phyloP scores from a whole-genome alignment of 139 green algal species.

The Haematococcus lacustris region DNA sequence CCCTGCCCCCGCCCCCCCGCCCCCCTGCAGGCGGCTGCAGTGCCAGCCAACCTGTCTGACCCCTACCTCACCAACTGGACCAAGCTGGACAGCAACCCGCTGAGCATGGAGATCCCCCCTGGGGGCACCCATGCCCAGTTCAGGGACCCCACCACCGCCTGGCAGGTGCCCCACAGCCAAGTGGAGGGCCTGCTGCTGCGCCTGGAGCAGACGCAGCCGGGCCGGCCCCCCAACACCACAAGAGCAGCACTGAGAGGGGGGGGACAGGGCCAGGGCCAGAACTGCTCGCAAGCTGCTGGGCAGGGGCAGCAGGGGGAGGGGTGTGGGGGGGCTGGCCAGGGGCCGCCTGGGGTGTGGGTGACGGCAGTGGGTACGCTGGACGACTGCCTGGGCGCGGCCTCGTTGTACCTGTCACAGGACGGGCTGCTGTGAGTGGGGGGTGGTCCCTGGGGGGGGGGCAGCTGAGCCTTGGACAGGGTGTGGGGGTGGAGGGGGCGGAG shows the following conservation, averaged over 20 bases:
- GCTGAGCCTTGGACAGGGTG: no score
- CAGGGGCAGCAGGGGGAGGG: not conserved
- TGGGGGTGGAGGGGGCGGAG: no score
- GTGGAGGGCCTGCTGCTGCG: not conserved
- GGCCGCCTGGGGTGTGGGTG: slow-evolving; percentile 7
- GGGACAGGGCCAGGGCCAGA: no score
- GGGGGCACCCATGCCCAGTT: slow-evolving; percentile 30
- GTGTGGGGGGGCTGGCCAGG: not conserved
- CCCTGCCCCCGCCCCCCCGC: no score
- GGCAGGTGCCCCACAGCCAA: not conserved
- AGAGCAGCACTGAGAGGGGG: no score
- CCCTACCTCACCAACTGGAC: slow-evolving; percentile 28
- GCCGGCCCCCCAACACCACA: no score
- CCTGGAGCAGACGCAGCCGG: not conserved
- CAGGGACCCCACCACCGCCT: slow-evolving; percentile 34
- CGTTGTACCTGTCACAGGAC: slow-evolving; percentile 32
- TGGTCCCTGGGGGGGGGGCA: no score
- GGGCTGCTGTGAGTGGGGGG: not conserved
- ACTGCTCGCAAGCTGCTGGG: no score
- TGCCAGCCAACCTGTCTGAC: slow-evolving; percentile 27
- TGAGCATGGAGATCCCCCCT: slow-evolving; percentile 14
- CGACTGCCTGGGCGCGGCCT: slow-evolving; percentile 28
- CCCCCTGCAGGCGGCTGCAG: slow-evolving; percentile 19
- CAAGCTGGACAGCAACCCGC: slow-evolving; percentile 22
- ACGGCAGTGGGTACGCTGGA: slow-evolving; percentile 30